A percentile compares a stretch with the other conserved stretches of the same genome.
Conservation (phyloP, 371 early-diverging fungal species). For the Syncephalastrum sp. region DNA sequence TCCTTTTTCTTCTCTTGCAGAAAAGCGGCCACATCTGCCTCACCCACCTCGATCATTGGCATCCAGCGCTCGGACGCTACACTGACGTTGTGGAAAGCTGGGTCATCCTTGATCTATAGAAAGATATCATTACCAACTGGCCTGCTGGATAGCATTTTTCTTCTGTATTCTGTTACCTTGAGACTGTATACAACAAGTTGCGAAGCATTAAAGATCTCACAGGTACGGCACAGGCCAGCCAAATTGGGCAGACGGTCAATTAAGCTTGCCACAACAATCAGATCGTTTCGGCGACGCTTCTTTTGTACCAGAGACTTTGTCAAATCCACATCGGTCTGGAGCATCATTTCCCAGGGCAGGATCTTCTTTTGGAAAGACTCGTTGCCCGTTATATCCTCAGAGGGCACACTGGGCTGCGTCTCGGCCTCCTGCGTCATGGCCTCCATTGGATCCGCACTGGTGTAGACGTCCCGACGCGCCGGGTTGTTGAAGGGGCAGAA, state of each 20-base stretch:
- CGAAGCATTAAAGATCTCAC: conserved; percentile 68
- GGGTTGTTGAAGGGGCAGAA: conserved; percentile 37
- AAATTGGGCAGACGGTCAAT: conserved; percentile 62
- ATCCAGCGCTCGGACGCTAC: conserved; percentile 61
- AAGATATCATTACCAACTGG: background rate
- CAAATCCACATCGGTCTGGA: conserved; percentile 46
- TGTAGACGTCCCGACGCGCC: conserved; percentile 20
- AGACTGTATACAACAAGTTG: conserved; percentile 43
- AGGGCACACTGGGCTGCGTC: background rate
- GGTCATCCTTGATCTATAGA: conserved; percentile 51
- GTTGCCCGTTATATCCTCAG: background rate
- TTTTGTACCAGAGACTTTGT: conserved; percentile 36
- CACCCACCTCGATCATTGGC: conserved; percentile 58
- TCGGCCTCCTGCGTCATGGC: conserved; percentile 12
- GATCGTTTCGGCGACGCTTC: conserved; percentile 48
- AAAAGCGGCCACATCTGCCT: conserved; percentile 40
- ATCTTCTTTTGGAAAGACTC: conserved; percentile 59
- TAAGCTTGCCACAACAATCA: conserved; percentile 64
- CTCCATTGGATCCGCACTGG: conserved; percentile 35
- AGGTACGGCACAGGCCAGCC: conserved; percentile 64
- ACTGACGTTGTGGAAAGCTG: conserved; percentile 54
- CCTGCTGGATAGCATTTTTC: background rate
- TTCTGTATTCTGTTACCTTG: conserved; percentile 18
- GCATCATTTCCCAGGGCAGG: conserved; percentile 66
- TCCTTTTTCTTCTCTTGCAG: conserved; percentile 49